Conservation (phyloP, 768 basidiomycete species). For the Mycena albidolilacea region DNA sequence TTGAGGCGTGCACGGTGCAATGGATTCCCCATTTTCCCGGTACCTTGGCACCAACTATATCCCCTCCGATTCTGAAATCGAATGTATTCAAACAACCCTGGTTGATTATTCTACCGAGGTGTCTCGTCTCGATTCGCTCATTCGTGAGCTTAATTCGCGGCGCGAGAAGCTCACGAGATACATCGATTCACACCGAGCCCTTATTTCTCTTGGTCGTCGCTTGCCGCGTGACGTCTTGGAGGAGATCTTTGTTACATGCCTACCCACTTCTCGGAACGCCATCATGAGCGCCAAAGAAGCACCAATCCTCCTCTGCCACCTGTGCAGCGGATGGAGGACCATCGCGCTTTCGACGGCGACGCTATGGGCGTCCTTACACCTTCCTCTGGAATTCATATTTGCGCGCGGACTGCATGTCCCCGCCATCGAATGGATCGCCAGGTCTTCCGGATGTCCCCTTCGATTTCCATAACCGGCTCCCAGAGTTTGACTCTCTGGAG, state of each 20-base stretch:
- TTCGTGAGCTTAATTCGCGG: background rate
- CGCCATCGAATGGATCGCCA: background rate
- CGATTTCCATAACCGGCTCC: background rate
- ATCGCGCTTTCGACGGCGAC: background rate
- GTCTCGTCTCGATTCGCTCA: conserved; percentile 8
- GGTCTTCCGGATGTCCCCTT: conserved; percentile 2
- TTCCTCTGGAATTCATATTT: conserved; percentile 2
- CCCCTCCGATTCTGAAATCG: background rate
- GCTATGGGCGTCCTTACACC: background rate
- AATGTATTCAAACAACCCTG: background rate
- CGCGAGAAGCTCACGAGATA: background rate
- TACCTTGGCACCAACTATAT: background rate
- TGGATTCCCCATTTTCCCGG: background rate
- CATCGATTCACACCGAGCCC: background rate
- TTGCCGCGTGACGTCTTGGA: background rate
- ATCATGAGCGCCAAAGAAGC: conserved; percentile 11
- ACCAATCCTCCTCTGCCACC: conserved; percentile 11
- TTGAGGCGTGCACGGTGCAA: background rate
- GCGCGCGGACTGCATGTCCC: background rate
- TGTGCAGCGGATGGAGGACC: background rate
- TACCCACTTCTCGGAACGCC: background rate
- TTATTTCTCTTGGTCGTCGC: background rate
- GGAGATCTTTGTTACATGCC: conserved; percentile 7
- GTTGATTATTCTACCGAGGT: background rate
- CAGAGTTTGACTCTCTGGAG: background rate